Evolutionary conservation across 257 asterid species (phyloP).

Genomic region (Handroanthus guayacan): DNA sequence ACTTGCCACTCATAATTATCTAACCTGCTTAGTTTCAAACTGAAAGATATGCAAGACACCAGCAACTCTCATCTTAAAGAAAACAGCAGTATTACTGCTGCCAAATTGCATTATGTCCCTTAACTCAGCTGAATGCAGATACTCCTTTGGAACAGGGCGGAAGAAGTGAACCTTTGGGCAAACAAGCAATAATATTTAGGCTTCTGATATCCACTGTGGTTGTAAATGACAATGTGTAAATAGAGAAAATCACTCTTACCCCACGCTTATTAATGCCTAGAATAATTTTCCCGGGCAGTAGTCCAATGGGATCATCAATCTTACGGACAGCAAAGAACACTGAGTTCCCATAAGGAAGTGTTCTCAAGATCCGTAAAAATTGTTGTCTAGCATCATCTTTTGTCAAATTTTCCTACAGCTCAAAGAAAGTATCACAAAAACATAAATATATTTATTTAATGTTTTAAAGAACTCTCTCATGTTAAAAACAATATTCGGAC

Average conservation of each 20-base stretch:
- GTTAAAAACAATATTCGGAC: neutral
- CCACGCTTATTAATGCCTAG: slow-evolving; percentile 98
- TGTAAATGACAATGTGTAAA: slow-evolving; percentile 15
- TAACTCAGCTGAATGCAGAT: slow-evolving; percentile 95
- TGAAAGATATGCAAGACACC: slow-evolving; percentile 97
- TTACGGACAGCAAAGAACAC: slow-evolving; percentile 97
- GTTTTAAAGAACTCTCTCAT: neutral
- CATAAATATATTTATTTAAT: slow-evolving; percentile 3
- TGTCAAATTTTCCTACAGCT: slow-evolving; percentile 79
- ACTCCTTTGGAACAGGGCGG: slow-evolving; percentile 99
- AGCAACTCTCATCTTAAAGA: slow-evolving; percentile 99
- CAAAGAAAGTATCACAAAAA: slow-evolving; percentile 24
- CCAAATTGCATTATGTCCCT: slow-evolving; percentile 99
- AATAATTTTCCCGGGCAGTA: slow-evolving; percentile 88
- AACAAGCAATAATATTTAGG: slow-evolving; percentile 38
- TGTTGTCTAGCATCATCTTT: slow-evolving; percentile 99
- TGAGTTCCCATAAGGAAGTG: slow-evolving; percentile 99
- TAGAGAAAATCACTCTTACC: slow-evolving; percentile 50
- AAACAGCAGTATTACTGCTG: slow-evolving; percentile 97
- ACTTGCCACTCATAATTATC: slow-evolving; percentile 13
- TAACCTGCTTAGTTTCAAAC: slow-evolving; percentile 96
- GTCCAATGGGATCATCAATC: slow-evolving; percentile 99
- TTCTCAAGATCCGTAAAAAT: slow-evolving; percentile 86
- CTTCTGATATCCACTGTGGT: slow-evolving; percentile 17
- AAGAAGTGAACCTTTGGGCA: slow-evolving; percentile 88